These are phyloP conservation scores for Didymella pomorum DNA, from an alignment of 2,329 filamentous ascomycete species.

Conservation along the genomic window DNA sequence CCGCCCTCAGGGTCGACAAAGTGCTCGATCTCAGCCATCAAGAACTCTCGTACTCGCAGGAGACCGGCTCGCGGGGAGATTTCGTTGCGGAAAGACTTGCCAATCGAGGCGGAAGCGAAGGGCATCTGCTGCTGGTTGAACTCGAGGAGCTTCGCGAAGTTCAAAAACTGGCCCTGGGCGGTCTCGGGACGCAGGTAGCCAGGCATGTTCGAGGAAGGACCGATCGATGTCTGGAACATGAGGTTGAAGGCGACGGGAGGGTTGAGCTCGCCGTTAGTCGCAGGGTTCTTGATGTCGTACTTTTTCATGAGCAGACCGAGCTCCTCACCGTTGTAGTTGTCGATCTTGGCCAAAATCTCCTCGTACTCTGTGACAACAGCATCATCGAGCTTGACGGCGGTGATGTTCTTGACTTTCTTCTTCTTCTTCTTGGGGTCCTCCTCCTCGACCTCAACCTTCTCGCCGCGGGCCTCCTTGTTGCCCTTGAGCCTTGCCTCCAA, in stretches of 20 bases:
- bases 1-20: conserved; percentile 93
- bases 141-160: conserved; percentile 94
- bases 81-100: conserved; percentile 98
- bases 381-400: conserved; percentile 84
- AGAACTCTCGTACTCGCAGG: conserved; percentile 91
- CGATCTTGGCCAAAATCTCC: conserved; percentile 88
- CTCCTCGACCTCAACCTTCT: conserved; percentile 77
- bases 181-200: conserved; percentile 78
- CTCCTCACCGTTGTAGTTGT: conserved; percentile 90
- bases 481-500: conserved; percentile 87
- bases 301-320: conserved; percentile 86
- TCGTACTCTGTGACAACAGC: conserved; percentile 88
- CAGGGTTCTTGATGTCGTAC: conserved; percentile 88
- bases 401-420: conserved; percentile 71
- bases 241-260: conserved; percentile 94
- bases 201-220: conserved; percentile 83
- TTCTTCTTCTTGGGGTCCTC: conserved; percentile 89
- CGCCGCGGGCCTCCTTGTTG: conserved; percentile 89
- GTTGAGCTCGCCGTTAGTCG: conserved; percentile 76
- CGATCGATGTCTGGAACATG: conserved; percentile 97
- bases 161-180: conserved; percentile 96
- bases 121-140: conserved; percentile 97
- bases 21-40: conserved; percentile 99
- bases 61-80: conserved; percentile 93
- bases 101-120: conserved; percentile 95